Percentiles rank a stretch among this genome's conserved stretches.
phyloP scores from a whole-genome alignment of 2,329 filamentous ascomycete species.

The Macrophomina pseudophaseolina region DNA sequence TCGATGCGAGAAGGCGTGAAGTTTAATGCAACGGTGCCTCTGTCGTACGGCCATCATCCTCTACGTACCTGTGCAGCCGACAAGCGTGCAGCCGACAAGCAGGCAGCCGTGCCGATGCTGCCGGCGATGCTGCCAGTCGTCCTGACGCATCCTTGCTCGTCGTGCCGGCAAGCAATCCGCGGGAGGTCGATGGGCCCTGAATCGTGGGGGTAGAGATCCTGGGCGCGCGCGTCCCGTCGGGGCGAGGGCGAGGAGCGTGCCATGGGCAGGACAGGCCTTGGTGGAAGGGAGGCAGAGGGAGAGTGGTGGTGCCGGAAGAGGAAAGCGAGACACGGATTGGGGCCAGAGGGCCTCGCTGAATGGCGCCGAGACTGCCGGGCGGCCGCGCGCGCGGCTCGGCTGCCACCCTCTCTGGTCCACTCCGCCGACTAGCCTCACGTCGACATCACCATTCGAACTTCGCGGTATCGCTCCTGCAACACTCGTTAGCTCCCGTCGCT shows the following conservation, averaged over 20 bases:
- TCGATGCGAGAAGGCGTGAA: neutral
- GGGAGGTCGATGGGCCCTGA: neutral
- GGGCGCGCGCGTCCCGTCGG: neutral
- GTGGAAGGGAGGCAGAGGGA: neutral
- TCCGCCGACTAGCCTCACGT: neutral
- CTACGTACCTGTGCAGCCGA: neutral
- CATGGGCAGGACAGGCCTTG: neutral
- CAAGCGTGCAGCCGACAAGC: neutral
- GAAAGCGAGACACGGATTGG: neutral
- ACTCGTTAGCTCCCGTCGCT: neutral
- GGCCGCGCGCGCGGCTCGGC: neutral
- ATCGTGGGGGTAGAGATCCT: neutral
- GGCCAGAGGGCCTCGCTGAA: neutral
- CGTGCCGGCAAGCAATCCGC: neutral
- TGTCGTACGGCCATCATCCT: neutral
- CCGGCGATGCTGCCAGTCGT: neutral
- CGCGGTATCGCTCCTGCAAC: neutral
- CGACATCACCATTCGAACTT: constrained; percentile 8
- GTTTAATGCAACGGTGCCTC: constrained; percentile 8
- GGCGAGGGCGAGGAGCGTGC: neutral
- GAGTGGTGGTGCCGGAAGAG: neutral
- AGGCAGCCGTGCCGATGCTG: constrained; percentile 1
- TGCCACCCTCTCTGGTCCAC: neutral
- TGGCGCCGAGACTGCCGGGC: neutral
- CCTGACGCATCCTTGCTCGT: no score